Conservation (phyloP, 1,139 yeast species). For the Torulaspora globosa region DNA sequence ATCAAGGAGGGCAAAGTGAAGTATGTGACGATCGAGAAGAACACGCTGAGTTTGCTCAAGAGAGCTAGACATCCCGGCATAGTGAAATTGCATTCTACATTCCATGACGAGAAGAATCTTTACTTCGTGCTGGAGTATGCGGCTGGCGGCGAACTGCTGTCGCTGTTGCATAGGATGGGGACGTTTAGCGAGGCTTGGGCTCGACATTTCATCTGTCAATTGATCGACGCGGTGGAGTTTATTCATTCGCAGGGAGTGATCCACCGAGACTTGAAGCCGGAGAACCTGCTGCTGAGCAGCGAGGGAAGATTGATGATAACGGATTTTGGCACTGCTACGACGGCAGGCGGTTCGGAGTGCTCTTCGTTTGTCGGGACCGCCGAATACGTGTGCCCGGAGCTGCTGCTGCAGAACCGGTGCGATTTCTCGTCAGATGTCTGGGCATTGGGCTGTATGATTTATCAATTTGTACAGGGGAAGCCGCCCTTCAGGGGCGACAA, state of each 20-base stretch:
- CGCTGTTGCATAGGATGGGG: slow-evolving; percentile 71
- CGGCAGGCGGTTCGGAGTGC: slow-evolving; percentile 35
- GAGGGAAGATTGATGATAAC: slow-evolving; percentile 68
- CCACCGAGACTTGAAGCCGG: slow-evolving; percentile 80
- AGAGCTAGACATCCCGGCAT: slow-evolving; percentile 79
- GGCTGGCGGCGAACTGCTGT: slow-evolving; percentile 82
- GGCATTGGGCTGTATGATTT: slow-evolving; percentile 79
- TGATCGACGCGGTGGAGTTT: slow-evolving; percentile 67
- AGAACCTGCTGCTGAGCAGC: slow-evolving; percentile 62
- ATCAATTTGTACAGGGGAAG: slow-evolving; percentile 68
- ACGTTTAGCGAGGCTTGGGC: slow-evolving; percentile 76
- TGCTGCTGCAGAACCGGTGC: slow-evolving; percentile 63
- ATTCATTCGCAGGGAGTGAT: slow-evolving; percentile 74
- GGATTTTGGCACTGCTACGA: slow-evolving; percentile 76
- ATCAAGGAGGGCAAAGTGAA: slow-evolving; percentile 93
- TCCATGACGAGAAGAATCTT: slow-evolving; percentile 83
- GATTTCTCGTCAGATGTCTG: slow-evolving; percentile 74
- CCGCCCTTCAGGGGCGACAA: slow-evolving; percentile 80
- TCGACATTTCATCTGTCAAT: slow-evolving; percentile 67
- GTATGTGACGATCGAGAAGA: slow-evolving; percentile 93
- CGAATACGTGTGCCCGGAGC: slow-evolving; percentile 72
- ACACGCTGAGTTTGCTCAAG: slow-evolving; percentile 71
- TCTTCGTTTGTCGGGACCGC: slow-evolving; percentile 86
- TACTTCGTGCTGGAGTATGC: slow-evolving; percentile 94
- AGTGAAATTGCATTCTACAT: slow-evolving; percentile 83